Conservation (phyloP, 2,329 filamentous ascomycete species). For the Juglanconis oblonga region DNA sequence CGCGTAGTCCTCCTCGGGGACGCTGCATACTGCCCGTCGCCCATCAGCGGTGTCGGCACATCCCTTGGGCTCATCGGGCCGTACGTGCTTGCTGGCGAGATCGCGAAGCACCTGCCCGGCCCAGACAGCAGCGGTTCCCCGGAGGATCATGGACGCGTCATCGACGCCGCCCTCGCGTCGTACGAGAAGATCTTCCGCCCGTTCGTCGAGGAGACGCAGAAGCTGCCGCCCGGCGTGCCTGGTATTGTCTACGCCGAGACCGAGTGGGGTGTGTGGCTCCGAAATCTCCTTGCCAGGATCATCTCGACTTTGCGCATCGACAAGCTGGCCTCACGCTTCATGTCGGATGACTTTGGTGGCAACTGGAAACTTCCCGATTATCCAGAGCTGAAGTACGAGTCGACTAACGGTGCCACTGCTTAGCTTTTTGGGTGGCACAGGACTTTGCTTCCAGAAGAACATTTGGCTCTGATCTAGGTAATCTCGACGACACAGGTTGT, state of each 20-base stretch:
- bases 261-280: slow-evolving; percentile 16
- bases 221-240: slow-evolving; percentile 17
- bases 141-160: slow-evolving; percentile 15
- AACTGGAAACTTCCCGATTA: slow-evolving; percentile 16
- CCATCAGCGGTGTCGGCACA: slow-evolving; percentile 50
- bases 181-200: slow-evolving; percentile 46
- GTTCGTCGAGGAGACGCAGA: slow-evolving; percentile 41
- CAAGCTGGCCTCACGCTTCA: slow-evolving; percentile 5
- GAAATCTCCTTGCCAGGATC: slow-evolving; percentile 1
- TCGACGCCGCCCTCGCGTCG: slow-evolving; percentile 32
- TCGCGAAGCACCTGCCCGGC: slow-evolving; percentile 29
- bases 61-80: slow-evolving; percentile 46
- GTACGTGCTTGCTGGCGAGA: slow-evolving; percentile 56
- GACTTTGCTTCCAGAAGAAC: too few species aligned
- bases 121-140: background rate
- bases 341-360: slow-evolving; percentile 10
- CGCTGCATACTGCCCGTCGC: slow-evolving; percentile 47
- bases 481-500: too few species aligned
- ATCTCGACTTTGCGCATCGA: background rate
- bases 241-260: slow-evolving; percentile 1
- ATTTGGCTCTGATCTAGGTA: too few species aligned
- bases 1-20: slow-evolving; percentile 53
- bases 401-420: background rate
- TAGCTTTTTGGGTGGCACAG: too few species aligned
- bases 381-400: slow-evolving; percentile 1